Evolutionary conservation across 352 stramenopile genomes (phyloP), one percentile per base, ranked within the genome.

Genomic region (Phytophthora pini): DNA sequence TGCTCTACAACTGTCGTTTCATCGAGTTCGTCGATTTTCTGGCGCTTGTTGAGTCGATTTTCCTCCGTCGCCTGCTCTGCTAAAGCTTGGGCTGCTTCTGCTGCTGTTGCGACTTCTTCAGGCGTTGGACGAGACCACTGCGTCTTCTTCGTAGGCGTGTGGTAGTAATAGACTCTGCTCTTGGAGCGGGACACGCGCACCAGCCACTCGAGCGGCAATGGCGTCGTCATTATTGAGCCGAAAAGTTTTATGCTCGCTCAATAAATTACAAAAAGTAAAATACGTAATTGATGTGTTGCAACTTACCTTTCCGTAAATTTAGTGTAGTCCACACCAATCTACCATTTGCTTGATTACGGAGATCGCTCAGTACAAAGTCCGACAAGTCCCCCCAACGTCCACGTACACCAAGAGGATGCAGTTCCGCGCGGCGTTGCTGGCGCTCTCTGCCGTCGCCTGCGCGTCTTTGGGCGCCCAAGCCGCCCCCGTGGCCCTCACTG

Each of bases 101-200:
- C 22, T 38, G 38, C 20, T 38, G 17, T 9, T 44, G 24, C 43
- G 0, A 71, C 29, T 48, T 73, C 47, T 31, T 61, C 43, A 4
- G 27, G 13, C 7, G 68, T 81, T 7, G 84, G 82, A 15, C 84
- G 74, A 12, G 62, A 76, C 83, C 85, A 94, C 50, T 87, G 77
- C 38, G 81, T 90, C 67, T 69, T 60, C 17, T 81, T 73, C 22
- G 72, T 84, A 43, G 15, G 44, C 29, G 68, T 60, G 62, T 92
- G 74, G 63, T 85, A 79, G 62, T 94, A 94, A 68, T 85, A 94
- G 15, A 91, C 65, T 62, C 79, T 84, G 60, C 75, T 62, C 53
- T 92, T 93, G 39, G 82, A 85, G 15, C 81, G 77, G 41, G 82
- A 93, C 51, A 93, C 70, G 24, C 84, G 82, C 45, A 93, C 69